phyloP scores from a whole-genome alignment of 2,329 filamentous ascomycete genomes.

The Cladosporium cucumerinum region DNA sequence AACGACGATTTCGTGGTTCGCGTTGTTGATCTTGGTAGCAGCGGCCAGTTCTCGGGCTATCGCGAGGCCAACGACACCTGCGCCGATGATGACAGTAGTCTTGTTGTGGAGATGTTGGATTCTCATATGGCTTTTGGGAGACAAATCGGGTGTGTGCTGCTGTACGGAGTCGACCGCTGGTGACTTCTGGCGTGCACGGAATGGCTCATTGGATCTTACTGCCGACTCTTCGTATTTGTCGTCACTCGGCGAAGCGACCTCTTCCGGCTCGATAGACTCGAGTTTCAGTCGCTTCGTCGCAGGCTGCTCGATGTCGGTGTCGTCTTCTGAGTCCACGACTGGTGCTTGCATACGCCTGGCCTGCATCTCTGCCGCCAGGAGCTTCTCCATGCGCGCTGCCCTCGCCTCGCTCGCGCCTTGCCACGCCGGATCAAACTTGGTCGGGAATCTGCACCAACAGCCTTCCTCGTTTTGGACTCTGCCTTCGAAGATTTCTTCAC shows the following conservation, averaged over 20 bases:
- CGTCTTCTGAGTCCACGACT: background rate
- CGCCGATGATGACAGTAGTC: conserved; percentile 26
- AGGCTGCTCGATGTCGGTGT: background rate
- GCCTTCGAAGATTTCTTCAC: conserved; percentile 18
- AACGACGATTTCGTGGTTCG: conserved; percentile 23
- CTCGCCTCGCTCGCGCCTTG: conserved; percentile 2
- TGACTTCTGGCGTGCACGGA: background rate
- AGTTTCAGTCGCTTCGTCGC: background rate
- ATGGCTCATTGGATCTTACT: background rate
- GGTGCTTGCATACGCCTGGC: background rate
- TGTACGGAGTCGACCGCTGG: background rate
- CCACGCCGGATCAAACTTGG: conserved; percentile 12
- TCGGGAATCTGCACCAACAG: conserved; percentile 21
- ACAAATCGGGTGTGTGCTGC: background rate
- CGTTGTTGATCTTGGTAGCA: conserved; percentile 6
- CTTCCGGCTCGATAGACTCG: background rate
- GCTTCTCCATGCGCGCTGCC: background rate
- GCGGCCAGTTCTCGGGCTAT: conserved; percentile 27
- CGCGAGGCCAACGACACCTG: conserved; percentile 26
- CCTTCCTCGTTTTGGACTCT: conserved; percentile 19
- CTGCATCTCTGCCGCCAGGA: background rate
- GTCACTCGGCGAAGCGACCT: background rate
- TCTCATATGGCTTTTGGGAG: background rate
- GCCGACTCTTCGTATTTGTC: background rate
- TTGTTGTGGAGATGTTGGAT: background rate